These are phyloP conservation scores for Combretum micranthum DNA, from an alignment of 345 rosid species.

Conservation along the genomic window DNA sequence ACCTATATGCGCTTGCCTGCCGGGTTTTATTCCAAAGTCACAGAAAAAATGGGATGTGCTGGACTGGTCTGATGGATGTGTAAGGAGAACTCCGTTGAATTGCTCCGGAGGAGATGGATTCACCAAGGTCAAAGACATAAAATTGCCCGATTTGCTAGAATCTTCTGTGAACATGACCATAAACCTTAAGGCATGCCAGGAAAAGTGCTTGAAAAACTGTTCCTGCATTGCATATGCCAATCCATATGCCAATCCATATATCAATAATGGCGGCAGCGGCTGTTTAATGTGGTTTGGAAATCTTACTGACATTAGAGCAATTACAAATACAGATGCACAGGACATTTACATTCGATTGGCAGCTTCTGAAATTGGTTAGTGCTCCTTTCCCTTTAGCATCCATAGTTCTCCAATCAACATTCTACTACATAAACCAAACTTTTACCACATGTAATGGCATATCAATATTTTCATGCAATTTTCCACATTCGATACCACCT, in stretches of 20 bases:
- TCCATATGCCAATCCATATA: slow-evolving; percentile 4
- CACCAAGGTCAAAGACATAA: slow-evolving; percentile 14
- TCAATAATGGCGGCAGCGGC: background rate
- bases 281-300: slow-evolving; percentile 8
- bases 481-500: too few relatives aligned
- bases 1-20: slow-evolving; percentile 19
- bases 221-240: slow-evolving; percentile 14
- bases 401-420: too few relatives aligned
- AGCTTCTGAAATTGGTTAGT: slow-evolving; percentile 10
- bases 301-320: background rate
- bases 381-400: too few relatives aligned
- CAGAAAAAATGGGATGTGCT: slow-evolving; percentile 11
- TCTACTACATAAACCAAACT: too few relatives aligned
- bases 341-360: slow-evolving; percentile 10
- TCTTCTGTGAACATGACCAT: background rate
- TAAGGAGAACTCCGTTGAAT: slow-evolving; percentile 15
- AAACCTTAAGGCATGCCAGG: background rate
- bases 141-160: slow-evolving; percentile 12
- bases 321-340: background rate
- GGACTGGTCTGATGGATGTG: slow-evolving; percentile 28
- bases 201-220: slow-evolving; percentile 4
- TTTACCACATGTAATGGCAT: too few relatives aligned
- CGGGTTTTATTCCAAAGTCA: slow-evolving; percentile 24
- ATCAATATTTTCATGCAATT: too few relatives aligned
- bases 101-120: slow-evolving; percentile 19